A percentile compares a stretch with the other conserved stretches of the same genome.
phyloP scores from a whole-genome alignment of 495 filamentous ascomycete genomes.

The Thermothielavioides terrestris region DNA sequence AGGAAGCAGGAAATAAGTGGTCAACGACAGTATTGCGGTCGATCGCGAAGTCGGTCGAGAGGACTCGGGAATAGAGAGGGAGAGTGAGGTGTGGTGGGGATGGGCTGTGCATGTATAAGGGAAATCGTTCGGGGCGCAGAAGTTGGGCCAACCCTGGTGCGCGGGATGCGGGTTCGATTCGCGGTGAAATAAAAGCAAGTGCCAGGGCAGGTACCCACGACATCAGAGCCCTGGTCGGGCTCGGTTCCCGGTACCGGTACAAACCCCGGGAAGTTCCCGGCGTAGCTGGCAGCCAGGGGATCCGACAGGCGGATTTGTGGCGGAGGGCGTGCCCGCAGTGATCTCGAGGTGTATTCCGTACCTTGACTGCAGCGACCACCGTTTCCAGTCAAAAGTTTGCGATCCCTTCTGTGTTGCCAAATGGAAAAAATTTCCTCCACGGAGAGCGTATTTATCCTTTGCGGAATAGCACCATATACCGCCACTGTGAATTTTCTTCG shows the following conservation, averaged over 20 bases:
- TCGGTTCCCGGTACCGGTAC: constrained; percentile 25
- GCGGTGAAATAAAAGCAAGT: constrained; percentile 23
- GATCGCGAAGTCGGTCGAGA: constrained; percentile 11
- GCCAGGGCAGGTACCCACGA: constrained; percentile 19
- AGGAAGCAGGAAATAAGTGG: neutral
- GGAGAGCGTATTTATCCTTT: too few relatives aligned
- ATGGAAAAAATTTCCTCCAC: too few relatives aligned
- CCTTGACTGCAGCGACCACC: too few relatives aligned
- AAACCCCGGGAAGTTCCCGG: constrained; percentile 17
- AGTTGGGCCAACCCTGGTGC: constrained; percentile 11
- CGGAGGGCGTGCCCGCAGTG: too few relatives aligned
- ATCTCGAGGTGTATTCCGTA: too few relatives aligned
- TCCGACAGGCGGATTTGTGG: constrained; percentile 8
- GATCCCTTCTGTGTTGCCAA: too few relatives aligned
- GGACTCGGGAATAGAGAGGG: constrained; percentile 11
- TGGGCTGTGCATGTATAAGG: constrained; percentile 25
- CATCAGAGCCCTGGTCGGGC: constrained; percentile 10
- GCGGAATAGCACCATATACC: too few relatives aligned
- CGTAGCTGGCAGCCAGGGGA: constrained; percentile 23
- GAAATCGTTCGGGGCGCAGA: constrained; percentile 21
- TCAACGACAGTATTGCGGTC: constrained; percentile 6
- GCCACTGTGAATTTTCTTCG: too few relatives aligned
- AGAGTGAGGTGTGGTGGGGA: constrained; percentile 24
- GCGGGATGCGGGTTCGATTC: constrained; percentile 18
- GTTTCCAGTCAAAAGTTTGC: too few relatives aligned